Base-by-base conservation (phyloP, 306 rosid genomes). In the Trifolium dubium region DNA sequence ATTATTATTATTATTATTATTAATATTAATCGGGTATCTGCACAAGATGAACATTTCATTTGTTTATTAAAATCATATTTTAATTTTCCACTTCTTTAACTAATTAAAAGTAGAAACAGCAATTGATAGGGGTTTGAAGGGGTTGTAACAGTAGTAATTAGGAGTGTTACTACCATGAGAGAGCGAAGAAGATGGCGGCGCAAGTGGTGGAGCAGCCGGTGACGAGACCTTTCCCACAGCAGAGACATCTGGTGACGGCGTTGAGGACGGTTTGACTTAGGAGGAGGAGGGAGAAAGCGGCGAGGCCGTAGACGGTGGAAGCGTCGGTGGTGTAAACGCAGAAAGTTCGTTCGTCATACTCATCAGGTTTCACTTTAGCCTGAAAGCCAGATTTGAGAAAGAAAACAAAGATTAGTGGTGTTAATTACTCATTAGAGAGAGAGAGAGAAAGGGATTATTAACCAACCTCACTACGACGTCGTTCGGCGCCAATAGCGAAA, bases 401-500 rank as follows among this genome's bases (percentile, higher is more conserved):
- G 23, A 17, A 17, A 73, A 19, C 3, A 0, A 28, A 13, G 34
- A 15, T 6, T 3, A 3, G 17, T 9, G 3, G 54, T 47, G 19
- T 6, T 7, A 49, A 49, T 47, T 13, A 46, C 5, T 35, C 6
- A 47, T 0, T 4, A 11, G 1, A n/a, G 23, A 23, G 1, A 46
- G 13, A 3, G 5, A 13, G 51, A 5, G 1, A 46, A 12, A 6
- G 19, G 9, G 53, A 7, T 61, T n/a, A 7, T 61, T n/a, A 79
- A 89, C 96, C 77, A 80, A 89, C 96, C 77, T 55, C 41, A 80
- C 92, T 92, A 65, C 99, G 95, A 67, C 97, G 97, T 28, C 87
- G 86, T 82, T 94, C 99, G 40, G 97, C 99, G 10, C 97, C 99
- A 8, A 94, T 64, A 66, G 99, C 95, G 29, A 94, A 77, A 67